These are phyloP conservation scores for Lagenidium giganteum DNA, from an alignment of 352 stramenopile species.

Conservation along the genomic window DNA sequence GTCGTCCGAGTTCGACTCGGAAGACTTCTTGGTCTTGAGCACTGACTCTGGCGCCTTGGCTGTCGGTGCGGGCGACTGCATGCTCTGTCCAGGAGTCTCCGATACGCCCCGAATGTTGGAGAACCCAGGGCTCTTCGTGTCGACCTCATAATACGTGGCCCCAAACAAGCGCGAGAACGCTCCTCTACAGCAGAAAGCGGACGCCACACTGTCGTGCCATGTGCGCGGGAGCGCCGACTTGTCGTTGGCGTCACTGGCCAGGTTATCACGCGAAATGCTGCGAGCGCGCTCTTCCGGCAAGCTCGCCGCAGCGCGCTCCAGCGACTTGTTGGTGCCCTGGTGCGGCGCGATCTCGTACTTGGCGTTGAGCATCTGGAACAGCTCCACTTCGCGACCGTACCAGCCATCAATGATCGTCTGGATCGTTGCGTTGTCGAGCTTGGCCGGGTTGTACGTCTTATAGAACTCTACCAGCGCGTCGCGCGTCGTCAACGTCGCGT, in stretches of 20 bases:
- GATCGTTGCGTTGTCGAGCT: conserved; percentile 81
- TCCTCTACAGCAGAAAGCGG: conserved; percentile 68
- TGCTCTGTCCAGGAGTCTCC: conserved; percentile 59
- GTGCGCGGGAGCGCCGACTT: conserved; percentile 40
- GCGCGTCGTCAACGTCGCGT: conserved; percentile 66
- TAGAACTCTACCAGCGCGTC: conserved; percentile 83
- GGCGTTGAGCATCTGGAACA: conserved; percentile 83
- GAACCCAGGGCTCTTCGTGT: conserved; percentile 73
- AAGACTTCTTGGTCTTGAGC: no score
- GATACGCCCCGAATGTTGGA: conserved; percentile 35
- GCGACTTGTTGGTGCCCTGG: conserved; percentile 52
- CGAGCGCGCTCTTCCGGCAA: conserved; percentile 51
- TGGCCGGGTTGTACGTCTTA: conserved; percentile 76
- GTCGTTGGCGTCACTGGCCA: conserved; percentile 50
- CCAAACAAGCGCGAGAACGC: conserved; percentile 43
- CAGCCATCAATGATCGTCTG: conserved; percentile 84
- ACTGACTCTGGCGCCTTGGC: conserved; percentile 24
- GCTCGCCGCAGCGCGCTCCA: conserved; percentile 29
- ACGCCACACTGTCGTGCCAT: conserved; percentile 50
- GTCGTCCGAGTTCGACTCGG: no score
- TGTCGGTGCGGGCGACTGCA: conserved; percentile 47
- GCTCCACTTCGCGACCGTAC: conserved; percentile 78
- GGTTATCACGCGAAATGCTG: conserved; percentile 53
- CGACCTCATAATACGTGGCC: conserved; percentile 78
- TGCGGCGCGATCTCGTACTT: conserved; percentile 84